Percentiles rank a stretch among this genome's conserved stretches.
Conservation (phyloP, 371 early-diverging fungal species). For the Zopfochytrium polystomum region DNA sequence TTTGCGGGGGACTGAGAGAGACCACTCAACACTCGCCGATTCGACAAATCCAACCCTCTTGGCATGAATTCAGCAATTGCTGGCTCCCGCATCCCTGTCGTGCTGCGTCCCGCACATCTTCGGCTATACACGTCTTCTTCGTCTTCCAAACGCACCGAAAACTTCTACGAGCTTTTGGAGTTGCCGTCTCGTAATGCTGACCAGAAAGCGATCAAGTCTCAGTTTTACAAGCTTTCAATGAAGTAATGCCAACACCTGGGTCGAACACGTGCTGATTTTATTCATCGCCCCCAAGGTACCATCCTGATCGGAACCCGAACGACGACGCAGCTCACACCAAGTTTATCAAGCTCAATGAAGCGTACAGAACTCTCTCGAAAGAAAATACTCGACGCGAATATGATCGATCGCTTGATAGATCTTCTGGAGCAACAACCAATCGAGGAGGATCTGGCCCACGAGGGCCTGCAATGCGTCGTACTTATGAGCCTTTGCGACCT, state of each 20-base stretch:
- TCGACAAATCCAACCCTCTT: neutral
- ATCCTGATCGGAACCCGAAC: slow-evolving; percentile 71
- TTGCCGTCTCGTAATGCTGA: slow-evolving; percentile 16
- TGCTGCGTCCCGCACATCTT: neutral
- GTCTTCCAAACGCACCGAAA: neutral
- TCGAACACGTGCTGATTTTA: neutral
- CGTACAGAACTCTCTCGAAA: slow-evolving; percentile 77
- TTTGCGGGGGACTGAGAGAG: neutral
- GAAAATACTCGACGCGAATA: slow-evolving; percentile 72
- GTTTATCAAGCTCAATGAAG: slow-evolving; percentile 81
- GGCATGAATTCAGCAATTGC: neutral
- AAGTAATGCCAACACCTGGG: slow-evolving; percentile 25
- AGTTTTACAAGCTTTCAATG: slow-evolving; percentile 81
- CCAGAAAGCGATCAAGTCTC: slow-evolving; percentile 60
- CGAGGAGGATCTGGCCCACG: slow-evolving; percentile 3
- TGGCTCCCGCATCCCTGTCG: neutral
- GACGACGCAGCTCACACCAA: slow-evolving; percentile 60
- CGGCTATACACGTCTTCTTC: neutral
- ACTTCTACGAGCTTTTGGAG: slow-evolving; percentile 36
- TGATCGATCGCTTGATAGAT: slow-evolving; percentile 48
- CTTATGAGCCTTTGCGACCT: slow-evolving; percentile 23
- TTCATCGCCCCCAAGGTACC: slow-evolving; percentile 51
- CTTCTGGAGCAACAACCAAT: neutral
- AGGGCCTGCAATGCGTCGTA: slow-evolving; percentile 10
- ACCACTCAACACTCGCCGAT: neutral